phyloP scores from a whole-genome alignment of 345 rosid genomes.

The Zanthoxylum bungeanum region DNA sequence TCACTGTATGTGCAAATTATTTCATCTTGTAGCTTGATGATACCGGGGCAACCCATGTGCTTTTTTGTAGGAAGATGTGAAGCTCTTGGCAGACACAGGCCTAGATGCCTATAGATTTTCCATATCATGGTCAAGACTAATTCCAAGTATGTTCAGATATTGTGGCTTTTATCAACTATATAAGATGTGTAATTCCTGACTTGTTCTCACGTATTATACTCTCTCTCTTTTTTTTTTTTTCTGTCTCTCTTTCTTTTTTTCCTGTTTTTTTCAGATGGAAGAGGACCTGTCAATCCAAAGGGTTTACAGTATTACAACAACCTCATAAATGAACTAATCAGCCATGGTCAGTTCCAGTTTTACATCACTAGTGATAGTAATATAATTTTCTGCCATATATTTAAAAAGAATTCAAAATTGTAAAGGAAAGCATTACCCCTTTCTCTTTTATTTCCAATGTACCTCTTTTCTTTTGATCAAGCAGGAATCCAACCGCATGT shows the following conservation, averaged over 20 bases:
- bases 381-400: not conserved
- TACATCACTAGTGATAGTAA: not conserved
- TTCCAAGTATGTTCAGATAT: constrained; percentile 44
- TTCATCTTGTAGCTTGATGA: not conserved
- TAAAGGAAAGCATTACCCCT: not conserved
- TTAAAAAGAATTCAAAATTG: not conserved
- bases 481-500: constrained; percentile 66
- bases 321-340: constrained; percentile 43
- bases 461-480: not conserved
- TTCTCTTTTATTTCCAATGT: not conserved
- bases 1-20: not conserved
- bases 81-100: constrained; percentile 59
- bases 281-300: constrained; percentile 52
- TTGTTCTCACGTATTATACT: not conserved
- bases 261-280: constrained; percentile 68
- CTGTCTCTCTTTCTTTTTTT: not conserved
- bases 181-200: not conserved
- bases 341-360: constrained; percentile 34
- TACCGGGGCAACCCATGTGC: not conserved
- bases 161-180: not conserved
- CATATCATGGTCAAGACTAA: constrained; percentile 80
- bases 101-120: constrained; percentile 74
- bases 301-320: constrained; percentile 59
- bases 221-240: not conserved
- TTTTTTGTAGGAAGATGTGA: constrained; percentile 66